phyloP scores from a whole-genome alignment of 2,329 filamentous ascomycete genomes.

The Periglandula ipomoeae region DNA sequence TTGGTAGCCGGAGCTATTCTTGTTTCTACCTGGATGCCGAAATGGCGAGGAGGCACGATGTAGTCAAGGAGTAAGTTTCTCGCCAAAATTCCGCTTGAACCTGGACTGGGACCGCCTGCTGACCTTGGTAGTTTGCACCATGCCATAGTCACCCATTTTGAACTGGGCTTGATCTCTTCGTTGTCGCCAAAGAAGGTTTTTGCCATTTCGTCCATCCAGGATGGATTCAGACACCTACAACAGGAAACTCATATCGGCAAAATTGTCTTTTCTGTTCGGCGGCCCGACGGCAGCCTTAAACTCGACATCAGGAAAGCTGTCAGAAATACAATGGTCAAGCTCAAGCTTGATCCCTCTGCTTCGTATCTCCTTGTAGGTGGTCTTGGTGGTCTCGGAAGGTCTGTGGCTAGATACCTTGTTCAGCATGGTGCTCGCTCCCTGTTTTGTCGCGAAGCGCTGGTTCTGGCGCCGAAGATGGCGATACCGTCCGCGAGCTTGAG shows the following conservation, averaged over 20 bases:
- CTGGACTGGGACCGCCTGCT: too few relatives aligned
- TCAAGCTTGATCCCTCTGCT: conserved; percentile 4
- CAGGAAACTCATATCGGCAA: conserved; percentile 14
- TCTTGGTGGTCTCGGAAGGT: conserved; percentile 12
- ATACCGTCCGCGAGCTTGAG: conserved; percentile 13
- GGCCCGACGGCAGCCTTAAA: too few relatives aligned
- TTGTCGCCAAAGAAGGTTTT: conserved; percentile 7
- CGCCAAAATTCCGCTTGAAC: too few relatives aligned
- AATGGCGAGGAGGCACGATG: neutral
- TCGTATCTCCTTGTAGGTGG: conserved; percentile 15
- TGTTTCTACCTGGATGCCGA: neutral
- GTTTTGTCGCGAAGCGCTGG: conserved; percentile 11
- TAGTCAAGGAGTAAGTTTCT: neutral
- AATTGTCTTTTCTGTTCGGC: too few relatives aligned
- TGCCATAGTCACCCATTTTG: too few relatives aligned
- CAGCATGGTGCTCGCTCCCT: conserved; percentile 19
- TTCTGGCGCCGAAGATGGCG: neutral
- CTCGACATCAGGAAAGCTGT: neutral
- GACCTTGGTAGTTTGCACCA: too few relatives aligned
- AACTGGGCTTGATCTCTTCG: too few relatives aligned
- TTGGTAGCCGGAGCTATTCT: neutral
- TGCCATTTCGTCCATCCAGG: conserved; percentile 6
- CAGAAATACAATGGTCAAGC: neutral
- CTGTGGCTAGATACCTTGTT: conserved; percentile 11
- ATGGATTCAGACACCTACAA: conserved; percentile 14